These are phyloP conservation scores for Astrephomene gubernaculifera DNA, from an alignment of 139 green algal species.

Conservation along the genomic window DNA sequence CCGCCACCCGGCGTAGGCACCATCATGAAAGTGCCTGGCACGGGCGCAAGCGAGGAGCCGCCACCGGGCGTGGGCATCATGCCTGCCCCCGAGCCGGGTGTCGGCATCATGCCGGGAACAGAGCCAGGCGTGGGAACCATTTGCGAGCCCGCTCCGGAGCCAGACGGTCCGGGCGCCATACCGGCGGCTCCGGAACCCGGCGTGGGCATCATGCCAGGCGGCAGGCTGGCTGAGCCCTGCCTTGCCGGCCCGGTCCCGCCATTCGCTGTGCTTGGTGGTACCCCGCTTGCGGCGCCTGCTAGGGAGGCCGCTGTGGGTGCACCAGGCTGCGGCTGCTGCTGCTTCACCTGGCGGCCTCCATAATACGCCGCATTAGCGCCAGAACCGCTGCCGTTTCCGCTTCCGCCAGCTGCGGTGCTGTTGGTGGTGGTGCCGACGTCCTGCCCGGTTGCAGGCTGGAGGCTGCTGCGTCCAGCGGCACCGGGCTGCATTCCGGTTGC, in stretches of 20 bases:
- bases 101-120: slow-evolving; percentile 1
- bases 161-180: not conserved
- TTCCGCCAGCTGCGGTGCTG: no score
- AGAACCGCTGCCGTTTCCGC: no score
- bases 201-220: slow-evolving; percentile 28
- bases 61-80: slow-evolving; percentile 17
- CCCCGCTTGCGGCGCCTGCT: no score
- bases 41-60: not conserved
- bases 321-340: no score
- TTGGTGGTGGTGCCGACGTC: not conserved
- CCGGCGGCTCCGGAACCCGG: not conserved
- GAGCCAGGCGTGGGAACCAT: not conserved
- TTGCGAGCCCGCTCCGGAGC: not conserved
- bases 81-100: not conserved
- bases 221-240: not conserved
- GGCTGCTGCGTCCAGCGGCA: no score
- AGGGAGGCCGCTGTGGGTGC: no score
- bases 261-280: not conserved
- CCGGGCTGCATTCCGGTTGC: no score
- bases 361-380: no score
- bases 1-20: slow-evolving; percentile 12
- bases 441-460: not conserved
- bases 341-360: no score
- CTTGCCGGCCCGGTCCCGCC: not conserved
- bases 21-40: slow-evolving; percentile 23